Base-by-base conservation (phyloP, 495 filamentous ascomycete genomes). In the Penicillium goetzii region DNA sequence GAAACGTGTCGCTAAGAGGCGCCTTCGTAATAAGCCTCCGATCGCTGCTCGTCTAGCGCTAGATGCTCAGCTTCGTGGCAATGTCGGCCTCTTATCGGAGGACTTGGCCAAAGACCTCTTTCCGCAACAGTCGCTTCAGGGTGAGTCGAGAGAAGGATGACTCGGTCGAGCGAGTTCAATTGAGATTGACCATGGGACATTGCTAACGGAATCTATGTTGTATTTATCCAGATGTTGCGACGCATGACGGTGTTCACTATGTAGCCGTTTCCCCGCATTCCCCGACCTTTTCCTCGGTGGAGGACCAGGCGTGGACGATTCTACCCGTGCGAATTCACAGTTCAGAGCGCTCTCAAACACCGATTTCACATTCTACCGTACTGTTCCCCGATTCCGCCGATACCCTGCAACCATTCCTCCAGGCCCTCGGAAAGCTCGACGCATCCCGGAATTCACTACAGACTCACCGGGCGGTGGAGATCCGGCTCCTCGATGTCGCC, bases 71-170 rank as follows among this genome's bases (percentile, higher is more conserved):
- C 80, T 96, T 66, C 92, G 89, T 77, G 92, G 90, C n/a, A 92
- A 96, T 64, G 85, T 92, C 33, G 95, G 92, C 51, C 86, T 95
- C 49, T 72, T 99, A 55, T 96, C 93, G 19, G 89, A 93, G 67
- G 91, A 96, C 73, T 82, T 99, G 36, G 92, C 90, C 61, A 80
- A 82, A 32, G 90, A 96, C 71, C 83, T 97, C 47, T 96, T 96
- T 70, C 90, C 88, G 26, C 81, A 84, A 17, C 65, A 78, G 28
- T 71, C 74, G 45, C 69, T 76, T 60, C 66, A 72, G 63, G 74
- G 78, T 80, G 60, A 76, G 74, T 63, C 3, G 21, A 15, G 30
- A 55, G 6, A 19, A 34, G 34, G 32, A 14, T 38, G 21, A 23
- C 36, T 32, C 25, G 55, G 43, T 25, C 32, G 23, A 43, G 26